Conservation (phyloP, 345 rosid genomes). For the Abelmoschus esculentus region DNA sequence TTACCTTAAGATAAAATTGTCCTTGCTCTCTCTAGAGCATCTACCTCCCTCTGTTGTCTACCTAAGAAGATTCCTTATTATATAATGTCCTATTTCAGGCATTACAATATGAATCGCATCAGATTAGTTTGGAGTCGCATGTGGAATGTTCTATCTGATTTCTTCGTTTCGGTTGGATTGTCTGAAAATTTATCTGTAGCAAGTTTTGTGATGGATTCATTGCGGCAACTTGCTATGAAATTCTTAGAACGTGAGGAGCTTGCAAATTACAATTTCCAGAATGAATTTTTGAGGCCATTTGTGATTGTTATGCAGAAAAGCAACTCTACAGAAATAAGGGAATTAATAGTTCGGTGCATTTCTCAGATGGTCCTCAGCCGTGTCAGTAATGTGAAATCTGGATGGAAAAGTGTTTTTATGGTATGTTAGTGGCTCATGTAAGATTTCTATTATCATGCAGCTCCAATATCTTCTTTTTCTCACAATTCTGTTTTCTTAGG, state of each 20-base stretch:
- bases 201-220: slow-evolving; percentile 95
- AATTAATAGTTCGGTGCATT: slow-evolving; percentile 86
- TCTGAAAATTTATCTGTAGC: slow-evolving; percentile 97
- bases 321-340: slow-evolving; percentile 74
- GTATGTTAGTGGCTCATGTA: slow-evolving; percentile 30
- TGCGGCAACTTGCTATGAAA: slow-evolving; percentile 97
- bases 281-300: slow-evolving; percentile 90
- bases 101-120: slow-evolving; percentile 96
- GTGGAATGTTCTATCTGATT: slow-evolving; percentile 93
- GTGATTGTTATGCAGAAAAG: slow-evolving; percentile 95
- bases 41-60: neutral
- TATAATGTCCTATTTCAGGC: slow-evolving; percentile 44
- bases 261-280: slow-evolving; percentile 96
- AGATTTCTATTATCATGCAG: slow-evolving; percentile 7
- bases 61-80: neutral
- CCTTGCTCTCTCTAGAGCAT: neutral
- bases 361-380: slow-evolving; percentile 99
- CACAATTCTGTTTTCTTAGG: slow-evolving; percentile 31
- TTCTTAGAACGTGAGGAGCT: slow-evolving; percentile 96
- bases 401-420: slow-evolving; percentile 97
- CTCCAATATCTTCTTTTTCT: slow-evolving; percentile 13
- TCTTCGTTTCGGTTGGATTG: slow-evolving; percentile 94
- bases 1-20: neutral
- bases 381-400: slow-evolving; percentile 88
- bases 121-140: slow-evolving; percentile 95